A percentile compares a stretch with the other conserved stretches of the same genome.
phyloP scores from a whole-genome alignment of 768 basidiomycete genomes.

The Imleria badia region DNA sequence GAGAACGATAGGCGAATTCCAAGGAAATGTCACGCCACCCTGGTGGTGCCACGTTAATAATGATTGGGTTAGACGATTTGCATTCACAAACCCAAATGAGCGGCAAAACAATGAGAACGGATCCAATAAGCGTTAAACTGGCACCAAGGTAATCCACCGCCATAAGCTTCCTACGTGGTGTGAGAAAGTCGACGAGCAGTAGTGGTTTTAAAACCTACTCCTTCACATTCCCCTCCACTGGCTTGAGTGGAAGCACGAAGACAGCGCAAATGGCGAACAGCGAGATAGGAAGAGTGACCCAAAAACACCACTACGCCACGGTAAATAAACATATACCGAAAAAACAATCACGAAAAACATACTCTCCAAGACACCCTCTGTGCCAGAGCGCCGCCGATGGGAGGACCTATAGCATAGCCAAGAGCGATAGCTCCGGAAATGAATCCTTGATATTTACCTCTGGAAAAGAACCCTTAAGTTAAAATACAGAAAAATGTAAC shows the following conservation, averaged over 20 bases:
- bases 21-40: constrained; percentile 74
- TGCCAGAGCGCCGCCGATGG: constrained; percentile 64
- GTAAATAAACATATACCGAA: neutral
- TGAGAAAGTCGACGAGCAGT: neutral
- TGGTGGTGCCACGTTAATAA: constrained; percentile 22
- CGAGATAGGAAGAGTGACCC: constrained; percentile 66
- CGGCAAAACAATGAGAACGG: constrained; percentile 63
- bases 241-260: constrained; percentile 67
- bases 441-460: constrained; percentile 78
- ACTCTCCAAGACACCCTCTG: constrained; percentile 65
- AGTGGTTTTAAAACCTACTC: constrained; percentile 31
- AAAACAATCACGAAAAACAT: constrained; percentile 18
- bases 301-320: constrained; percentile 64
- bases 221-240: constrained; percentile 59
- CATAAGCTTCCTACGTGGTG: constrained; percentile 51
- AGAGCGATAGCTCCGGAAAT: constrained; percentile 54
- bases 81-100: constrained; percentile 60
- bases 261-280: constrained; percentile 54
- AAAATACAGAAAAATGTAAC: neutral
- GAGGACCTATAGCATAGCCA: constrained; percentile 65
- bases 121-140: constrained; percentile 55
- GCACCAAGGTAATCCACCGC: constrained; percentile 66
- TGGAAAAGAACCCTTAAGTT: constrained; percentile 16
- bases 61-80: neutral
- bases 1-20: constrained; percentile 66